These are phyloP conservation scores for Talaromyces nanjingensis DNA, from an alignment of 495 filamentous ascomycete species.

Conservation along the genomic window DNA sequence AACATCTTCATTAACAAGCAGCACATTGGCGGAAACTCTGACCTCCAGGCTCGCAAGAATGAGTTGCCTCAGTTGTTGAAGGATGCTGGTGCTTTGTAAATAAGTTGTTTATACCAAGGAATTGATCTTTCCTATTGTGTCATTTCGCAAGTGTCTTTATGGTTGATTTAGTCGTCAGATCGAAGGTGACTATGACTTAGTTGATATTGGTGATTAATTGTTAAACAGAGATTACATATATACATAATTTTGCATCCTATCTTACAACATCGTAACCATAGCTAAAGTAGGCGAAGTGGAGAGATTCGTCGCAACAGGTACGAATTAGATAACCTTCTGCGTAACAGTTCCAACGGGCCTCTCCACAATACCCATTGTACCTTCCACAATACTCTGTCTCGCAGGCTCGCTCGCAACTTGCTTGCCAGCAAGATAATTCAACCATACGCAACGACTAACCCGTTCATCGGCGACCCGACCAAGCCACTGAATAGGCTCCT, in stretches of 20 bases:
- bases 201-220: background rate
- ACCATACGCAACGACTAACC: constrained; percentile 74
- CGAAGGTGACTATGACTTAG: background rate
- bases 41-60: constrained; percentile 63
- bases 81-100: constrained; percentile 57
- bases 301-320: background rate
- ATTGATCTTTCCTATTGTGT: background rate
- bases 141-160: background rate
- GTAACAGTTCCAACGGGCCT: constrained; percentile 81
- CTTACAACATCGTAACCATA: constrained; percentile 13
- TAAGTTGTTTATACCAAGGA: background rate
- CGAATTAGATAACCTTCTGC: constrained; percentile 52
- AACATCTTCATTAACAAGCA: constrained; percentile 88
- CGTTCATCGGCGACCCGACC: constrained; percentile 72
- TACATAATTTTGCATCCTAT: background rate
- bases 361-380: constrained; percentile 81
- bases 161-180: background rate
- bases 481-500: constrained; percentile 43
- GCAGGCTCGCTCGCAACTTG: constrained; percentile 80
- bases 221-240: background rate
- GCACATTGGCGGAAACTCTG: constrained; percentile 96
- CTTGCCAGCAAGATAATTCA: constrained; percentile 82
- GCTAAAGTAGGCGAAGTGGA: background rate
- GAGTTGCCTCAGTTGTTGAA: constrained; percentile 54
- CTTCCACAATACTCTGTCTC: constrained; percentile 75